Conservation (phyloP, 257 asterid species). For the Voacanga thouarsii region DNA sequence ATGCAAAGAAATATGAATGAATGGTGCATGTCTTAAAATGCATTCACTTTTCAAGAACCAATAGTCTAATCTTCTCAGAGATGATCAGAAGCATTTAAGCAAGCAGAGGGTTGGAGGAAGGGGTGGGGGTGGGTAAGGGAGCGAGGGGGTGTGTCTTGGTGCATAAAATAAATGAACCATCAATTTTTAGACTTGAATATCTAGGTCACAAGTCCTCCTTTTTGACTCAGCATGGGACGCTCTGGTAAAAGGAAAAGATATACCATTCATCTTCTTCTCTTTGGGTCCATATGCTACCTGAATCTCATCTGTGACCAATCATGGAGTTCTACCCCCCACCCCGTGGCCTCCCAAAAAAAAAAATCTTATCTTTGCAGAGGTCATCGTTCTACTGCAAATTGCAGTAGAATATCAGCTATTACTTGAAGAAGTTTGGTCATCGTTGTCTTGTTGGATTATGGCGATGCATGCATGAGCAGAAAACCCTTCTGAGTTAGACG, state of each 20-base stretch:
- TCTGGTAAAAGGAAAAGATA: conserved; percentile 24
- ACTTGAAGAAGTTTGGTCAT: not conserved
- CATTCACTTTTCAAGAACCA: not conserved
- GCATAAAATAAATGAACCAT: conserved; percentile 18
- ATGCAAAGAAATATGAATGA: not conserved
- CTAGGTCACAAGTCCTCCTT: conserved; percentile 37
- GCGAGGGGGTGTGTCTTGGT: not conserved
- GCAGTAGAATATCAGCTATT: conserved; percentile 4
- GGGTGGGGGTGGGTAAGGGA: not conserved
- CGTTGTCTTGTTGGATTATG: not conserved
- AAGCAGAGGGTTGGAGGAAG: not conserved
- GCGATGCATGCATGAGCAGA: not conserved
- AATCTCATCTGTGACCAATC: conserved; percentile 15
- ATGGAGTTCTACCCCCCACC: not conserved
- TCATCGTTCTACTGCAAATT: not conserved
- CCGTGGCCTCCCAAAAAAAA: no score
- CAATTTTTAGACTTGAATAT: conserved; percentile 29
- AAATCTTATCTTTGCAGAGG: not conserved
- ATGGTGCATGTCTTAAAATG: not conserved
- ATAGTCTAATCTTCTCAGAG: conserved; percentile 13
- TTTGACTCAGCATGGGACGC: conserved; percentile 62
- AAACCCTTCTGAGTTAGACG: not conserved
- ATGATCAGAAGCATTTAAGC: conserved; percentile 8
- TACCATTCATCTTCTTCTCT: not conserved
- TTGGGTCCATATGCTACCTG: conserved; percentile 26